Base-by-base conservation (phyloP, 306 rosid genomes). In the Astragalus glycyphyllos region DNA sequence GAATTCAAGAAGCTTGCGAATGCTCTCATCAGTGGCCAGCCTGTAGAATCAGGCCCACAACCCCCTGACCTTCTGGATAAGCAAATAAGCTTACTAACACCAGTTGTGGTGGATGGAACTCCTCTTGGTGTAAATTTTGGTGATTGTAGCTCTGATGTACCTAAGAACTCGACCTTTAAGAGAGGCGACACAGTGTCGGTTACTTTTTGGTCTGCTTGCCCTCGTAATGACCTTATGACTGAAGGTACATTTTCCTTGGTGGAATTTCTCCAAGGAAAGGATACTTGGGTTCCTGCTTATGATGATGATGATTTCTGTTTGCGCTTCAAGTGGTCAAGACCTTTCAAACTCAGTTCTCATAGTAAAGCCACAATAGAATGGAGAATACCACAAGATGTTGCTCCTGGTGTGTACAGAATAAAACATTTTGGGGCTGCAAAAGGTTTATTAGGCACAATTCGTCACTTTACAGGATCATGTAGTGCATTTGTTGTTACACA, bases 271-370 rank as follows among this genome's bases (percentile, higher is more conserved):
- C 85, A 71, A 46, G 84, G 75, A 17, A 83, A 86, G 71, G 85
- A 81, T 15, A 74, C 75, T 16, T 94, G 98, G 98, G 75, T 87
- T 77, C 89, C 97, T 46, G 86, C 87, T 41, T 94, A 89, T 17
- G 98, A 90, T 11, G 98, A 94, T 1, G 98, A 94, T 14, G 97
- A 94, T 74, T 94, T 94, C 82, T 87, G 97, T 83, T 83, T 94
- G 74, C 85, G 89, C 3, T 94, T 89, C 65, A 90, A 78, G 80
- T 90, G 98, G 98, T 87, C 95, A 9, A 81, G 98, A 71, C 97
- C 97, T 46, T 73, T 56, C 11, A 86, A 71, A 67, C 77, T 94
- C 11, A 94, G 98, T 41, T 1, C 89, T 7, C 68, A 68, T 3
- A 90, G 97, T 68, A 73, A 69, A 47, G 97, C 96, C 35, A 80